Evolutionary conservation across 345 rosid species (phyloP), one percentile per base, ranked within the genome.

Genomic region (Populus simonii): DNA sequence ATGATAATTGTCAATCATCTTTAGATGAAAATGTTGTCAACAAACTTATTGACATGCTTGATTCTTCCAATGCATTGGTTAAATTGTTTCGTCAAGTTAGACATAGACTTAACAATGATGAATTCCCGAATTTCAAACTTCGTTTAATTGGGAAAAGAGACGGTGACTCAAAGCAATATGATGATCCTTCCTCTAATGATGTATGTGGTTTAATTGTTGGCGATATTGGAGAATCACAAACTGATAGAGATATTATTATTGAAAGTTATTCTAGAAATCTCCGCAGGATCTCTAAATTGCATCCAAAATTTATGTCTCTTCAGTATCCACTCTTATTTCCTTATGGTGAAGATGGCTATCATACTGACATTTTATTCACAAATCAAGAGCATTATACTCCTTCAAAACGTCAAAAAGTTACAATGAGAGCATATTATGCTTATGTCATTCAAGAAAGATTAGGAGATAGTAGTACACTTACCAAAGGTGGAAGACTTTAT

Each of bases 1-100:
- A 16, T 49, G 11, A 3, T 0, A 1, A 2, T 1, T 2, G 0
- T 10, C 7, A 17, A 20, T 15, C 2, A 2, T 0, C 15, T 2
- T 20, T 76, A 1, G 70, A 74, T 18, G 8, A 0, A 0, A 0
- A 3, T 0, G 38, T 79, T 17, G 73, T 79, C 17, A 2, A 10
- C 0, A 23, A 15, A 7, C 38, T 80, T 0, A 57, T 43, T 1
- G 1, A 23, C 2, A 69, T 75, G 75, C 25, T 80, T 17, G 27
- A 69, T 61, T 8, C 57, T 22, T 7, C 12, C 1, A 69, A 39
- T 41, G 5, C 8, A 2, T 22, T 69, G 1, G 55, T 41, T 0
- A 13, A 16, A 1, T 5, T 41, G 3, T 41, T 69, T 13, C 15
- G 22, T 1, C n/a, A 20, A 1, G 53, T 11, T 3, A 2, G 35